Percentiles rank a stretch among this genome's conserved stretches.
Evolutionary conservation across 1,284 basidiomycete genomes (phyloP).

Genomic region (Butyriboletus regius): DNA sequence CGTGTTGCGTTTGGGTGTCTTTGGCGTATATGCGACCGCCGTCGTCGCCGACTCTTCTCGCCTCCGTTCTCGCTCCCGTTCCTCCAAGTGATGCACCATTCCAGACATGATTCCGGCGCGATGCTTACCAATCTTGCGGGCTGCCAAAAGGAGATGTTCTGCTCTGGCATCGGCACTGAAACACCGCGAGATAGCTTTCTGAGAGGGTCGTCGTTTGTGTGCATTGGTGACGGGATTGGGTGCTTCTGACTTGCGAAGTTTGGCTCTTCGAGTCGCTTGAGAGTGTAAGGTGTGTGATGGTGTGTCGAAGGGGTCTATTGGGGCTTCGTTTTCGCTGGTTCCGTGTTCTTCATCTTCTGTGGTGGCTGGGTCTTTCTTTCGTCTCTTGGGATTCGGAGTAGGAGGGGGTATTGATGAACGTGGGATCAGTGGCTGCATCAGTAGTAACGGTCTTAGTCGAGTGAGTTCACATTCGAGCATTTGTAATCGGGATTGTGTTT

Average conservation of each 20-base stretch:
- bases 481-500: slow-evolving; percentile 36
- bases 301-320: slow-evolving; percentile 12
- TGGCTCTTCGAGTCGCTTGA: slow-evolving; percentile 22
- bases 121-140: slow-evolving; percentile 42
- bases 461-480: slow-evolving; percentile 40
- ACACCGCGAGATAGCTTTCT: slow-evolving; percentile 18
- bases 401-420: slow-evolving; percentile 15
- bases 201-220: slow-evolving; percentile 24
- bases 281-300: slow-evolving; percentile 12
- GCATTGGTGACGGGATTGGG: slow-evolving; percentile 1
- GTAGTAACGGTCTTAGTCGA: slow-evolving; percentile 40
- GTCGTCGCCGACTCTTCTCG: slow-evolving; percentile 26
- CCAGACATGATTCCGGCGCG: slow-evolving; percentile 39
- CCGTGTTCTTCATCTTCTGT: slow-evolving; percentile 23
- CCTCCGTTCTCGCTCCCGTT: slow-evolving; percentile 21
- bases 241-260: slow-evolving; percentile 23
- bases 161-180: slow-evolving; percentile 42
- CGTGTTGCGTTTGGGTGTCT: slow-evolving; percentile 29
- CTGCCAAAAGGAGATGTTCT: slow-evolving; percentile 45
- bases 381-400: slow-evolving; percentile 23
- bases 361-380: slow-evolving; percentile 21
- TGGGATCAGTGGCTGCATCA: slow-evolving; percentile 39
- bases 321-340: slow-evolving; percentile 24
- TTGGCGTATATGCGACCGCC: slow-evolving; percentile 23
- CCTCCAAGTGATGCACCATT: slow-evolving; percentile 26